Evolutionary conservation across 2,329 filamentous ascomycete genomes (phyloP).

Genomic region (Pseudofabraea citricarpa): DNA sequence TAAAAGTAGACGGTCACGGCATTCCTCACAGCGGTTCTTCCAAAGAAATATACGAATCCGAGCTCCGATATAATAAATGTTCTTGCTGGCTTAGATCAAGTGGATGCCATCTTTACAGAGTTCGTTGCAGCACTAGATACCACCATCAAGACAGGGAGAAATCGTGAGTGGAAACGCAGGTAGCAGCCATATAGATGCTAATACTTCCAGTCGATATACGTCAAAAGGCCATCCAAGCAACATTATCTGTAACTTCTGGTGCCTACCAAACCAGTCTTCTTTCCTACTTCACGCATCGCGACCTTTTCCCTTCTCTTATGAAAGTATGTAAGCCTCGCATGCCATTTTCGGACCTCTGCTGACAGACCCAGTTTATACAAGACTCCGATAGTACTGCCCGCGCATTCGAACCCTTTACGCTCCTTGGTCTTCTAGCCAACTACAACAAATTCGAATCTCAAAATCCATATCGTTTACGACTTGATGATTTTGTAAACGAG

Average conservation of each 20-base stretch:
- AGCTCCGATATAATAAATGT: constrained; percentile 92
- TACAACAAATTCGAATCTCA: constrained; percentile 99
- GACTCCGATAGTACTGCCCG: constrained; percentile 62
- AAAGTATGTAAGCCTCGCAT: constrained; percentile 55
- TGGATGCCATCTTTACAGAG: constrained; percentile 82
- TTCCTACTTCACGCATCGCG: constrained; percentile 91
- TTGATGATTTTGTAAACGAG: constrained; percentile 96
- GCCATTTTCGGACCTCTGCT: constrained; percentile 3
- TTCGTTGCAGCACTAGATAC: constrained; percentile 79
- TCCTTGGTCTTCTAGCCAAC: constrained; percentile 85
- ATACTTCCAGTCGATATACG: constrained; percentile 62
- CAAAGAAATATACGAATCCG: constrained; percentile 90
- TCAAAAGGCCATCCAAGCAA: constrained; percentile 73
- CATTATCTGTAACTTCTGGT: constrained; percentile 82
- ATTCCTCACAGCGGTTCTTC: constrained; percentile 76
- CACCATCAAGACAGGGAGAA: constrained; percentile 74
- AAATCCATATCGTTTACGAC: constrained; percentile 86
- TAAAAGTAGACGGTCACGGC: constrained; percentile 74
- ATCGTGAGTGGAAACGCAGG: constrained; percentile 45
- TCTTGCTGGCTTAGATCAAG: constrained; percentile 81
- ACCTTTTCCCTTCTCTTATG: constrained; percentile 91
- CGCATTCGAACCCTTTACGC: constrained; percentile 70
- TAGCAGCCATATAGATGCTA: constrained; percentile 15
- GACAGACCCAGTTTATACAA: constrained; percentile 63
- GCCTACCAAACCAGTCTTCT: constrained; percentile 92